Evolutionary conservation across 148 eudicot species (phyloP).

Genomic region (Silene latifolia): DNA sequence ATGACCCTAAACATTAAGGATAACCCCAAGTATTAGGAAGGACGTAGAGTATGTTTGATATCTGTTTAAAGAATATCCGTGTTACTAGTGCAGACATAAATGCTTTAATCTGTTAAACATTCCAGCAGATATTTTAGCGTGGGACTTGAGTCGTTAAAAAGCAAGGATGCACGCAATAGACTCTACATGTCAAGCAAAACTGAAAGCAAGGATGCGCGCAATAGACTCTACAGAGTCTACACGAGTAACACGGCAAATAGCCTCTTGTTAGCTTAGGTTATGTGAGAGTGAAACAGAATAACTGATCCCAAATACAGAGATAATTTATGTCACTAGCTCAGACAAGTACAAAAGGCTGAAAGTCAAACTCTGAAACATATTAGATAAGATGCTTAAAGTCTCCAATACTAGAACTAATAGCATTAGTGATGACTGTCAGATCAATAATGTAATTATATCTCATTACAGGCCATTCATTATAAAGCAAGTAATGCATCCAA

Average conservation of each 20-base stretch:
- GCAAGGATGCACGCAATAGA: not conserved
- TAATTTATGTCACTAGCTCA: not conserved
- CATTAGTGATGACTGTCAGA: not conserved
- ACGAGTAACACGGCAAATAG: not conserved
- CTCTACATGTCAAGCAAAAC: not conserved
- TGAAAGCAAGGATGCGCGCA: not conserved
- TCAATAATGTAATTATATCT: not conserved
- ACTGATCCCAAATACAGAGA: not conserved
- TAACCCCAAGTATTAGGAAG: not conserved
- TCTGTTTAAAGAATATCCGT: not conserved
- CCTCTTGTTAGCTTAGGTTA: no score
- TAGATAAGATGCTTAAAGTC: not conserved
- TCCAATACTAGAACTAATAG: not conserved
- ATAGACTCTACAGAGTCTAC: no score
- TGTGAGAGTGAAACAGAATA: not conserved
- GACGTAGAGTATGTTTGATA: not conserved
- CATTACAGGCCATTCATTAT: not conserved
- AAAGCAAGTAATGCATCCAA: constrained; percentile 2
- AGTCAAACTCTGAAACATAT: not conserved
- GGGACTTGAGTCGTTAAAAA: not conserved
- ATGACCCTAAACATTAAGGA: not conserved
- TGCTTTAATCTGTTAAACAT: not conserved
- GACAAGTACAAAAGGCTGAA: not conserved
- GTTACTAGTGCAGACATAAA: not conserved
- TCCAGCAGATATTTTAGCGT: not conserved